Conservation (phyloP, 2,329 filamentous ascomycete species). For the Juglanconis sp. region DNA sequence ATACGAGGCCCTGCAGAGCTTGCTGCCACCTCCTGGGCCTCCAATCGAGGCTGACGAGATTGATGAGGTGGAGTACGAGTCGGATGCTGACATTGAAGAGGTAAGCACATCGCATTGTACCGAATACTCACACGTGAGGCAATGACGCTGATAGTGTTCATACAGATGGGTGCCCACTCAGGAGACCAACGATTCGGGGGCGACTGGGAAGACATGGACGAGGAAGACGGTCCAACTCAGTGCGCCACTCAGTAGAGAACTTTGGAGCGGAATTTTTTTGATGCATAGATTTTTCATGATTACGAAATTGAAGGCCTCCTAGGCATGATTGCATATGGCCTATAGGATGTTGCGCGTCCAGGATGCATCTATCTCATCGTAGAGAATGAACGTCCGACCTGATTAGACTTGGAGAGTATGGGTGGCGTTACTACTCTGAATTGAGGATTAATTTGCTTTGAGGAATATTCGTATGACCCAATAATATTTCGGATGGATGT, state of each 20-base stretch:
- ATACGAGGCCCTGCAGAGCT: slow-evolving; percentile 67
- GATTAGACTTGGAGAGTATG: slow-evolving; percentile 9
- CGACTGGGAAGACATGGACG: slow-evolving; percentile 71
- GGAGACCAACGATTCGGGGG: slow-evolving; percentile 63
- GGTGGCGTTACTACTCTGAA: not conserved
- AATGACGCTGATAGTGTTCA: slow-evolving; percentile 13
- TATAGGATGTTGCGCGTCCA: not conserved
- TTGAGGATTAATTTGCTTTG: not conserved
- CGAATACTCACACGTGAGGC: too few species aligned
- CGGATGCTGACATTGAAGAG: slow-evolving; percentile 78
- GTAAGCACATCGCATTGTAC: slow-evolving; percentile 37
- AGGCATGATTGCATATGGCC: not conserved
- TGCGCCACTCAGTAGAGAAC: slow-evolving; percentile 66
- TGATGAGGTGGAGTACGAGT: slow-evolving; percentile 85
- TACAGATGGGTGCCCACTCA: slow-evolving; percentile 67
- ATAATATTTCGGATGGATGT: not conserved
- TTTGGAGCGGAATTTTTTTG: not conserved
- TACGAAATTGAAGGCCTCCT: not conserved
- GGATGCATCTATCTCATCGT: not conserved
- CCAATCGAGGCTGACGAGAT: slow-evolving; percentile 69
- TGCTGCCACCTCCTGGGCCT: slow-evolving; percentile 65
- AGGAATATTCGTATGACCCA: not conserved
- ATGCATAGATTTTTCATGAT: slow-evolving; percentile 5
- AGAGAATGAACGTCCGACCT: not conserved
- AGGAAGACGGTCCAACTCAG: slow-evolving; percentile 63